Base-by-base conservation (phyloP, 2,329 filamentous ascomycete species). In the Fusarium tupiense region DNA sequence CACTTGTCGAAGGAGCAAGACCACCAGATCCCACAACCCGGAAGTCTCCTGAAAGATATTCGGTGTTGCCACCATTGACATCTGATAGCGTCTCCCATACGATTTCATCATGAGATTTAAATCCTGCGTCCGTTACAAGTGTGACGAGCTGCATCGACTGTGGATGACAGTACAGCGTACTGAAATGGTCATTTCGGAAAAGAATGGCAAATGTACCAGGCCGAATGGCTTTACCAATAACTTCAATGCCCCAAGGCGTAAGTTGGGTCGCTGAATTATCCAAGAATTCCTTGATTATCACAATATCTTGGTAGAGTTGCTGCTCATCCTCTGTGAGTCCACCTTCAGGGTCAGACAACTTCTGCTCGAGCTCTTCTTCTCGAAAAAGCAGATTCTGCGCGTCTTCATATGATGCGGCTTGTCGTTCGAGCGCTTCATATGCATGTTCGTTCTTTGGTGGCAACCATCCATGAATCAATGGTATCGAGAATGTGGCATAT, bases 161-260 rank as follows among this genome's bases (percentile, higher is more conserved):
- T 0, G 96, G 94, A 77, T 98, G 94, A 69, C 95, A 94, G 83
- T 97, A 98, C 0, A 99, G 83, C 0, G 96, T 98, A 47, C 94
- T 95, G 80, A 99, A 99, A 81, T 99, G 96, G 79, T 99, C 96
- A 78, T 99, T 99, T 33, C 96, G 91, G 85, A 99, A 99, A 4
- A 99, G 84, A 57, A 99, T 98, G 1, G 94, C 94, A 71, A 98
- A 90, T 3, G 93, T 91, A 4, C 95, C 96, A 3, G 94, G 92
- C 19, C 88, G 85, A 65, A 98, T 88, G 11, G 89, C 91, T 58
- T 90, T 89, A 2, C 88, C 88, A 44, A 98, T 91, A 3, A 93
- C 89, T 44, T 93, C 89, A 6, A 99, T 87, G 0, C 96, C 96
- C 82, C 92, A 93, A 0, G 90, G 86, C 0, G 96, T 98, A 29